phyloP scores from a whole-genome alignment of 1,284 basidiomycete genomes.

The Waitea zeae region DNA sequence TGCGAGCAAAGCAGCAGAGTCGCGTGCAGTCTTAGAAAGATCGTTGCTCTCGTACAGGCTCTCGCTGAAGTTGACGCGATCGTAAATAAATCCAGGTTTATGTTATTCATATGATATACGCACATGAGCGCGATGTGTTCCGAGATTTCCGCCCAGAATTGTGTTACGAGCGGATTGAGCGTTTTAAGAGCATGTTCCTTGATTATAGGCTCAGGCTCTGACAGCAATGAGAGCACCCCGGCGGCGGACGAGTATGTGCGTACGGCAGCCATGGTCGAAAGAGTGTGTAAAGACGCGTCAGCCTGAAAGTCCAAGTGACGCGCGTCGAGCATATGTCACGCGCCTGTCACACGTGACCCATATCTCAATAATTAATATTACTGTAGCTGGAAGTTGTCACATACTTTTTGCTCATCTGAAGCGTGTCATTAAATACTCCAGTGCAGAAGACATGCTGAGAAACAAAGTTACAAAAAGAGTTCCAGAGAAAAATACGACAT shows the following conservation, averaged over 20 bases:
- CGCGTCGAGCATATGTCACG: too few species aligned
- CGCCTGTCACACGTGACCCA: too few species aligned
- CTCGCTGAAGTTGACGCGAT: slow-evolving; percentile 38
- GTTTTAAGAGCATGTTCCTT: slow-evolving; percentile 81
- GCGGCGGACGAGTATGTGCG: slow-evolving; percentile 69
- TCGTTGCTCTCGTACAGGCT: slow-evolving; percentile 73
- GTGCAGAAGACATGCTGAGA: too few species aligned
- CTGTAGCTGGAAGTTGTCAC: too few species aligned
- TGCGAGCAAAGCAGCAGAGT: slow-evolving; percentile 74
- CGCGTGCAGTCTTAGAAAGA: slow-evolving; percentile 52
- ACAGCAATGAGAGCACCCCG: slow-evolving; percentile 78
- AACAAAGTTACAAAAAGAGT: too few species aligned
- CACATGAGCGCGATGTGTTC: slow-evolving; percentile 84
- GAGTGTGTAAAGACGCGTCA: slow-evolving; percentile 11
- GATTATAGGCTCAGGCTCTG: slow-evolving; percentile 74
- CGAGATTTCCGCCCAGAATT: slow-evolving; percentile 96
- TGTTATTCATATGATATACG: slow-evolving; percentile 16
- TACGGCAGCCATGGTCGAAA: slow-evolving; percentile 34
- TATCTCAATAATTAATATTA: too few species aligned
- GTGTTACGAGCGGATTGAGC: slow-evolving; percentile 69
- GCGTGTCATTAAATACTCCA: too few species aligned
- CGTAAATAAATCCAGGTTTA: slow-evolving; percentile 1
- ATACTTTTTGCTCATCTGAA: too few species aligned
- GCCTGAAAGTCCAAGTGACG: too few species aligned
- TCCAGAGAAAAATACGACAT: too few species aligned